Percentiles rank a stretch among this genome's conserved stretches.
phyloP scores from a whole-genome alignment of 768 basidiomycete species.

The Phanerochaete sordida region DNA sequence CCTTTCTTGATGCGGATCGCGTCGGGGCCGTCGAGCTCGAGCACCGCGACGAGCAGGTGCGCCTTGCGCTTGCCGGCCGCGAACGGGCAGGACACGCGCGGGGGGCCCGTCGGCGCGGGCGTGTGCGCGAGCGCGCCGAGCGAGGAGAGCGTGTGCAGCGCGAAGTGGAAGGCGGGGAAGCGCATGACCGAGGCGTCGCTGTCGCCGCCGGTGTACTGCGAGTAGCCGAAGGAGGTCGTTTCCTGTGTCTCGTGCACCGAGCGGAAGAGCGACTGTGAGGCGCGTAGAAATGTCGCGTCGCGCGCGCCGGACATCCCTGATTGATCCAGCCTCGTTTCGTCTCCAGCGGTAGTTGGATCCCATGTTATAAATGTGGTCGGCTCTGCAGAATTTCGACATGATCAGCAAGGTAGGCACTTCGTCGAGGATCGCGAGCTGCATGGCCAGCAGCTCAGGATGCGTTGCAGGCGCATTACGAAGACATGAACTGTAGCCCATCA shows the following conservation, averaged over 20 bases:
- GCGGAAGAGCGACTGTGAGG: constrained; percentile 10
- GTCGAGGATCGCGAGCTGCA: too few species aligned
- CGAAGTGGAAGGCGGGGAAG: constrained; percentile 76
- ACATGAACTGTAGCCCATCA: too few species aligned
- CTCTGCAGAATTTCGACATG: constrained; percentile 27
- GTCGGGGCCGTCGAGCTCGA: constrained; percentile 80
- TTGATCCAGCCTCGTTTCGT: constrained; percentile 7
- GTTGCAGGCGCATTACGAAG: too few species aligned
- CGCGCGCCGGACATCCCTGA: not conserved
- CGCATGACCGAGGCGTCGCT: constrained; percentile 68
- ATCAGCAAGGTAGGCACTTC: too few species aligned
- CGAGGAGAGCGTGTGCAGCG: constrained; percentile 53
- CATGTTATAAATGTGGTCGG: constrained; percentile 54
- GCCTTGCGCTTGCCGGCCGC: constrained; percentile 42
- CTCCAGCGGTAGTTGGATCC: constrained; percentile 46
- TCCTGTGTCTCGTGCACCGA: constrained; percentile 39
- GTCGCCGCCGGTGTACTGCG: constrained; percentile 28
- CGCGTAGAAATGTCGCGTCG: constrained; percentile 21
- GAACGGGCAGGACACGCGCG: not conserved
- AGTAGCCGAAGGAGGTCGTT: constrained; percentile 36
- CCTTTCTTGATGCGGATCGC: constrained; percentile 66
- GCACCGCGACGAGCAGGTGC: constrained; percentile 56
- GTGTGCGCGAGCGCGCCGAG: constrained; percentile 34
- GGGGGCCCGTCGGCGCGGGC: not conserved
- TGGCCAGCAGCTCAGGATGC: too few species aligned